Base-by-base conservation (phyloP, 345 rosid species). In the Lepidium sativum region DNA sequence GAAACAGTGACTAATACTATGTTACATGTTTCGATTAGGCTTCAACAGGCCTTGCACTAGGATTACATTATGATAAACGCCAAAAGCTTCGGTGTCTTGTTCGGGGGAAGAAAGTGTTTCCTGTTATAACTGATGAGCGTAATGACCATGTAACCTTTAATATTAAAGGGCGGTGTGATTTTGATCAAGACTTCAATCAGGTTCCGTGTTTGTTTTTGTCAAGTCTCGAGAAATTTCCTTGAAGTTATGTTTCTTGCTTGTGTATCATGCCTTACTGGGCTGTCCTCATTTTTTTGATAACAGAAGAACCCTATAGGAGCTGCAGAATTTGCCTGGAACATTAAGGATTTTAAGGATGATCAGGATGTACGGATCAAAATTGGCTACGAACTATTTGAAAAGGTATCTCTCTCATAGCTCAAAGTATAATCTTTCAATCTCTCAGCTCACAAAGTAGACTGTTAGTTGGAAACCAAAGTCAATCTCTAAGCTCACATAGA, bases 301-400 rank as follows among this genome's bases (percentile, higher is more conserved):
- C 89, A 94, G 99, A 87, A 62, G 76, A 89, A 82, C 54, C 75
- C 88, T 39, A 84, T 60, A 67, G 99, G 89, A 73, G 96, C 87
- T 39, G 89, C 92, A 6, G 97, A 94, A 70, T 78, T 94, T 66
- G 69, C 88, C 50, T 87, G 86, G 89, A 82, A 78, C 78, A 70
- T 83, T 69, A 72, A 72, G 68, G 70, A 94, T 65, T 94, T 94
- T 60, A 87, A 83, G 67, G 81, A 57, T 72, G 90, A 89, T 53
- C 96, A 94, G 64, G 95, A 86, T 70, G 83, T 89, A 55, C 73
- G 95, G 63, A 43, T 94, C 80, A 89, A 88, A 81, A 58, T 89
- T 51, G 99, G 97, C 55, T 80, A 84, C 54, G 96, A 89, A 76
- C 61, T 86, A 64, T 47, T 78, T 39, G 87, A 86, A 42, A 82